phyloP scores from a whole-genome alignment of 1,284 basidiomycete genomes.

The Inonotus obliquus region DNA sequence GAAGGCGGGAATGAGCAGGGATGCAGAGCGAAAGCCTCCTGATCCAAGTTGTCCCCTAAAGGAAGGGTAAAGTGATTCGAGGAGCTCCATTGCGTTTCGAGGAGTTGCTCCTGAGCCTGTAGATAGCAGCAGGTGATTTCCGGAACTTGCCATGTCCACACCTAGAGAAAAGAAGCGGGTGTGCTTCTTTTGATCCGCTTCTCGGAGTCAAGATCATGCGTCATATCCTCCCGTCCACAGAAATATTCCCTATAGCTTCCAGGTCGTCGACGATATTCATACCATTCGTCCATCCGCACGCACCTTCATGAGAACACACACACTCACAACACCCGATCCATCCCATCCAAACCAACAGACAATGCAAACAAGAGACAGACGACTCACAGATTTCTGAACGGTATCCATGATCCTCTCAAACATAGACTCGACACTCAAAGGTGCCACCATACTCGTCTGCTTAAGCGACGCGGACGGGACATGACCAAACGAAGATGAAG shows the following conservation, averaged over 20 bases:
- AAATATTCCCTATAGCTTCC: neutral
- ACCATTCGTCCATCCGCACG: neutral
- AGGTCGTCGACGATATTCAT: neutral
- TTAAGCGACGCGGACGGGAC: neutral
- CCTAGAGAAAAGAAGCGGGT: neutral
- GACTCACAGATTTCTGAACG: constrained; percentile 66
- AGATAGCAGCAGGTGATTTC: too few relatives aligned
- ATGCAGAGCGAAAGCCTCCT: too few relatives aligned
- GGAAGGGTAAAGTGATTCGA: too few relatives aligned
- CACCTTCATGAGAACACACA: neutral
- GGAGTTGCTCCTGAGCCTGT: too few relatives aligned
- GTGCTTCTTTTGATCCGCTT: neutral
- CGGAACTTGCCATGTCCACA: neutral
- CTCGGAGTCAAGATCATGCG: neutral
- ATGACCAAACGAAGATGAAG: neutral
- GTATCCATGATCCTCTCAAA: constrained; percentile 68
- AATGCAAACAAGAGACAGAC: neutral
- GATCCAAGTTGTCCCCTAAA: too few relatives aligned
- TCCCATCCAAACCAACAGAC: neutral
- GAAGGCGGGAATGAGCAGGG: too few relatives aligned
- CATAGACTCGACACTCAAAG: constrained; percentile 55
- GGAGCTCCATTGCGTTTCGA: too few relatives aligned
- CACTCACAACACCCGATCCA: neutral
- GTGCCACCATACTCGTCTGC: constrained; percentile 1
- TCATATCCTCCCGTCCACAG: neutral